Evolutionary conservation across 352 stramenopile genomes (phyloP).

Genomic region (Globisporangium okanoganense): DNA sequence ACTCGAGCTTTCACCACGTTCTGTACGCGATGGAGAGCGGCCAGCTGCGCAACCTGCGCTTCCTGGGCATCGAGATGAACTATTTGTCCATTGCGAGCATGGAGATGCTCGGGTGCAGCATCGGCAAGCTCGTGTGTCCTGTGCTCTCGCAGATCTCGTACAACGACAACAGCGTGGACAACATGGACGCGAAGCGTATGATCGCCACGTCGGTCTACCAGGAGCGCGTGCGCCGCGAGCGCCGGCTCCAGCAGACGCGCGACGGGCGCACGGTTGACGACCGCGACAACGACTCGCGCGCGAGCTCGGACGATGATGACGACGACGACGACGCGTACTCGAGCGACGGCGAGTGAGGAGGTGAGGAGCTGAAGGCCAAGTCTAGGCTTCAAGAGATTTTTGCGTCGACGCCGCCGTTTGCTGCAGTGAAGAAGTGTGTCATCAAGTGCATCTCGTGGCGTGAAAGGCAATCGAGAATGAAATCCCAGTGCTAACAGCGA

Average conservation of each 20-base stretch:
- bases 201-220: slow-evolving; percentile 76
- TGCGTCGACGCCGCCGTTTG: neutral
- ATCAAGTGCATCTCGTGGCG: neutral
- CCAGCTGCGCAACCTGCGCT: slow-evolving; percentile 53
- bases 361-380: too few species aligned
- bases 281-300: slow-evolving; percentile 25
- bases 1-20: slow-evolving; percentile 82
- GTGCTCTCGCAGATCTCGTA: slow-evolving; percentile 85
- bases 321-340: slow-evolving; percentile 21
- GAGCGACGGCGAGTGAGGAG: slow-evolving; percentile 31
- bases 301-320: slow-evolving; percentile 26
- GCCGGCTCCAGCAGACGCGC: slow-evolving; percentile 47
- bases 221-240: slow-evolving; percentile 59
- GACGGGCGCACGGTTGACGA: slow-evolving; percentile 26
- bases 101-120: slow-evolving; percentile 81
- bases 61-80: slow-evolving; percentile 85
- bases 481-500: neutral
- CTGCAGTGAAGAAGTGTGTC: slow-evolving; percentile 2
- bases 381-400: too few species aligned
- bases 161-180: slow-evolving; percentile 80
- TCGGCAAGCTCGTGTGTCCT: slow-evolving; percentile 77
- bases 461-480: neutral
- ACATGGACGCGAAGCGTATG: slow-evolving; percentile 65
- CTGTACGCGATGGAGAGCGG: slow-evolving; percentile 79
- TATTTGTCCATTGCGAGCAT: slow-evolving; percentile 80